Evolutionary conservation across 1,284 basidiomycete species (phyloP), one percentile per base, ranked within the genome.

Genomic region (Spongiforma sp.): DNA sequence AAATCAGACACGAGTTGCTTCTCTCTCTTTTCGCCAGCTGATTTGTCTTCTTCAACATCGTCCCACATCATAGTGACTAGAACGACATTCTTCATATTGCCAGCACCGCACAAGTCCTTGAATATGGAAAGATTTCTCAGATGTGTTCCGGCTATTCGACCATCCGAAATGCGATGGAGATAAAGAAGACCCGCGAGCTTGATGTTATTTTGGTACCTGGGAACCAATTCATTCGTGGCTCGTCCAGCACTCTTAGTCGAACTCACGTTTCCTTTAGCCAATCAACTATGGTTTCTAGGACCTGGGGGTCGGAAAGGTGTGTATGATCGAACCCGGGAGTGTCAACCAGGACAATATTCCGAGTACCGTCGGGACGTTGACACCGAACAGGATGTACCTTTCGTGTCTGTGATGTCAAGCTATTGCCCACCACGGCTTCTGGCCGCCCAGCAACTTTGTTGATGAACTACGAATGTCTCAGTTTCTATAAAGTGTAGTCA

Each of bases 81-180:
- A n/a, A n/a, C n/a, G n/a, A n/a, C n/a, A n/a, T n/a, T n/a, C n/a
- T n/a, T n/a, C n/a, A n/a, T n/a, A n/a, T n/a, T n/a, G n/a, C n/a
- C 37, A 1, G 63, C 36, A 17, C 73, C 72, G 19, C 73, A 76
- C 32, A 76, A 28, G 17, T 73, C 67, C 46, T 37, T 65, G 59
- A 76, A 71, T 33, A 73, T 56, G 2, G 59, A 19, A 19, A 74
- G 52, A 39, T 66, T 75, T 33, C 68, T 61, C 26, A 64, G 50
- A 34, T 71, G 64, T 8, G 71, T 68, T 17, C 83, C 83, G 5
- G 77, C 79, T 64, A 86, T 71, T 30, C 83, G 77, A 64, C 74
- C 73, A 65, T 85, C 84, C 21, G 81, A 77, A 34, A 75, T 73
- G 4, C 65, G 69, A 41, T 76, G 72, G 58, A 76, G 63, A 53